Percentiles rank a stretch among this genome's conserved stretches.
phyloP scores from a whole-genome alignment of 2,329 filamentous ascomycete genomes.

The Fusarium buxicola region DNA sequence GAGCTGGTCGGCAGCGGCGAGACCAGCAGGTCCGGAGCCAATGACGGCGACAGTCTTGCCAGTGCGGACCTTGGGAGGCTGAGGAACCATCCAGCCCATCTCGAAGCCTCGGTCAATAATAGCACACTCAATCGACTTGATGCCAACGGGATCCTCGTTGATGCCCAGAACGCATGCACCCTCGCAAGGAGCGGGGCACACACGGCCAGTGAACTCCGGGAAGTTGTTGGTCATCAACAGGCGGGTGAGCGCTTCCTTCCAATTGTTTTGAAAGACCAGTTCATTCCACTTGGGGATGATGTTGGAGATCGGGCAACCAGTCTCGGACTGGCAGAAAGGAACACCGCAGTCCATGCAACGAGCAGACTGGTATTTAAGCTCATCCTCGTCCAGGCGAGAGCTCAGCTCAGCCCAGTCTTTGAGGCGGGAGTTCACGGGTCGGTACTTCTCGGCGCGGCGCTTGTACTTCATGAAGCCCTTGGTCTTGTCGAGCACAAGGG shows the following conservation, averaged over 20 bases:
- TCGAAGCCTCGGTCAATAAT: conserved; percentile 98
- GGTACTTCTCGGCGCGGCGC: conserved; percentile 93
- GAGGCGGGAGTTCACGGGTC: conserved; percentile 82
- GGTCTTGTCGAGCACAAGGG: conserved; percentile 96
- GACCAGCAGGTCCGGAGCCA: conserved; percentile 90
- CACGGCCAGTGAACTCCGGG: conserved; percentile 96
- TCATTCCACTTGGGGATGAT: conserved; percentile 99
- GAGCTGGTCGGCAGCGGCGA: conserved; percentile 91
- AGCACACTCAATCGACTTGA: conserved; percentile 98
- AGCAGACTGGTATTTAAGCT: conserved; percentile 95
- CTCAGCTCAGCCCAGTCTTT: conserved; percentile 96
- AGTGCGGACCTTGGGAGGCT: conserved; percentile 80
- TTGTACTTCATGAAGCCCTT: conserved; percentile 98
- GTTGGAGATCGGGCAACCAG: conserved; percentile 95
- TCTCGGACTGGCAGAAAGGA: conserved; percentile 97
- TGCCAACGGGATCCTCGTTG: conserved; percentile 96
- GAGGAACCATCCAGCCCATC: conserved; percentile 96
- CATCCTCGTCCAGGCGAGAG: conserved; percentile 87
- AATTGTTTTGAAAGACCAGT: conserved; percentile 79
- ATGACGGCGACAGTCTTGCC: conserved; percentile 91
- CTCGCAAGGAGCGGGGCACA: conserved; percentile 96
- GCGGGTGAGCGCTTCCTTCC: conserved; percentile 91
- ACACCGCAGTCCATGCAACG: conserved; percentile 99
- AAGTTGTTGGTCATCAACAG: conserved; percentile 98
- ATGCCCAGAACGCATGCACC: conserved; percentile 96